Evolutionary conservation across 768 basidiomycete genomes (phyloP), one percentile per base, ranked within the genome.

Genomic region (Cantharellus anzutake): DNA sequence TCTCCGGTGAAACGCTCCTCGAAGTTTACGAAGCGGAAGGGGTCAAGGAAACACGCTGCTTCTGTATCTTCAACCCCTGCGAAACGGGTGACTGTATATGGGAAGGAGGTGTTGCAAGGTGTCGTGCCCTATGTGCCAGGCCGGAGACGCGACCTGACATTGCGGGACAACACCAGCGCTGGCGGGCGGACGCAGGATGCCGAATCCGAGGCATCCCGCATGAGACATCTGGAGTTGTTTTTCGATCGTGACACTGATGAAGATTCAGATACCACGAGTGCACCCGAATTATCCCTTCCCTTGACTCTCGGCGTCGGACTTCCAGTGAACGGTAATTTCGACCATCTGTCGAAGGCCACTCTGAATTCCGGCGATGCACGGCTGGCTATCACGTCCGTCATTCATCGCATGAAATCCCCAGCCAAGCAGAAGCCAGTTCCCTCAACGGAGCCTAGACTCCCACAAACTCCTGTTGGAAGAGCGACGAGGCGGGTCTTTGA

Each of bases 371-470:
- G 11, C 11, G 35, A 55, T 11, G 7, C 52, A 7, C 35, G 14
- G 7, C 52, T 55, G 11, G 11, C 38, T 7, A 7, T 37, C 11
- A 11, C 14, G 38, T 55, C 52, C 35, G 38, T 55, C 11, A 86
- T 89, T 65, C 87, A 87, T 0, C 76, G 80, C 55, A 78, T 78
- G 1, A 86, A 84, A 3, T 71, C 89, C 41, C 70, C 86, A 56
- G 81, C 84, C 3, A 86, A 86, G 69, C 80, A 75, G 64, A 81
- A 79, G 20, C 80, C 83, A 4, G 77, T 84, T 3, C 74, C 78
- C 2, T 68, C 38, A 5, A 29, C 58, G 5, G 61, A 58, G 50
- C 20, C 20, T 29, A 29, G 20, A 29, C 20, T 29, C 20, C 20
- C 20, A 29, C 42, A 85, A 55, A 14, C 52, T 37, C 35, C 52